Evolutionary conservation across 202 grass and related monocot genomes (phyloP), one percentile per base, ranked within the genome.

Genomic region (Carex arenaria): DNA sequence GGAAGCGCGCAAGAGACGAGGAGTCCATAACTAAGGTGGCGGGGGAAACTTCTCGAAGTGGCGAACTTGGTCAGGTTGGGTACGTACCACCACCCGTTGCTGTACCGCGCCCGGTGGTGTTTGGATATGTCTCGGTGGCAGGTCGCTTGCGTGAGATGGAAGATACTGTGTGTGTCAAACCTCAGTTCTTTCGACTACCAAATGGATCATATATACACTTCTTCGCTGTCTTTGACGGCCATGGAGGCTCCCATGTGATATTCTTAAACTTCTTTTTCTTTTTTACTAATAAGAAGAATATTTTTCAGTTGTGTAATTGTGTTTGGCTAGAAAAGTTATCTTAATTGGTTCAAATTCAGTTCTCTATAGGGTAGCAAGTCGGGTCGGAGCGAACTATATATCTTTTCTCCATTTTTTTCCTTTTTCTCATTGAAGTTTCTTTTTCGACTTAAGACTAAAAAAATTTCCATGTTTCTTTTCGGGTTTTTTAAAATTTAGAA

Each of bases 221-320:
- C 67, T 92, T 95, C 64, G 95, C 86, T 20, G 91, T 98, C 76
- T 98, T 90, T 80, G 92, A 95, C 23, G 92, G 92, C 63, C 95
- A 95, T 40, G 91, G 95, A 61, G 91, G 92, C 18, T 65, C 85
- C 4, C 87, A 93, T 60, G 95, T 98, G 86, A 68, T 54, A 57
- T 9, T 45, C 17, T 55, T 13, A 18, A 67, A 32, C 40, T 30
- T 15, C 19, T 55, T 9, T 34, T 55, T 45, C 7, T 67, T 81
- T 38, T 28, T 14, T 68, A 0, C 15, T 51, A 26, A 15, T 67
- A 34, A 54, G 5, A 17, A 79, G 15, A 40, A 49, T 63, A 49
- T 56, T 31, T 12, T 59, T 61, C 43, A 26, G 64, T 49, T 3
- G 26, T 14, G 23, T 8, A 9, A 61, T 61, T 11, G 13, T 43